phyloP scores from a whole-genome alignment of 805 yeast species.

The Ogataea haglerorum region DNA sequence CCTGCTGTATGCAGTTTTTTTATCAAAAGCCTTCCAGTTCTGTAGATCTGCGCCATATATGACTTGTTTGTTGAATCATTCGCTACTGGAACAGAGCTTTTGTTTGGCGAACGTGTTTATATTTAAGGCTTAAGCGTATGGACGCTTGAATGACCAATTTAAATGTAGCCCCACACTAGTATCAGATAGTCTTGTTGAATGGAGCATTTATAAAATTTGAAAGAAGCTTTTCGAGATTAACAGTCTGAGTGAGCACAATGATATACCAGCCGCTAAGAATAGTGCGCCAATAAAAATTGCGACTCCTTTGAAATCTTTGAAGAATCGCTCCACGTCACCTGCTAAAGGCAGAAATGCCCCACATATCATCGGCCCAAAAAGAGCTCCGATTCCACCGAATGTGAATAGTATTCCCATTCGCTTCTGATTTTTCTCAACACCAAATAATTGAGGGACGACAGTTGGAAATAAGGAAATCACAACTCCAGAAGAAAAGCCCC shows the following conservation, averaged over 20 bases:
- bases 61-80: no score
- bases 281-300: background rate
- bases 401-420: conserved; percentile 34
- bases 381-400: background rate
- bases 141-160: no score
- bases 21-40: background rate
- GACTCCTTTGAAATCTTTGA: background rate
- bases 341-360: background rate
- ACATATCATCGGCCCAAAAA: background rate
- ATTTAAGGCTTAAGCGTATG: no score
- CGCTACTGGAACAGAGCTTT: no score
- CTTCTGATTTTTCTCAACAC: conserved; percentile 33
- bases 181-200: no score
- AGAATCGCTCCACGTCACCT: background rate
- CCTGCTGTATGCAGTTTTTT: conserved; percentile 27
- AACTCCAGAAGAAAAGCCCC: conserved; percentile 36
- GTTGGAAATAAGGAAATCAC: conserved; percentile 35
- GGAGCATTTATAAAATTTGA: no score
- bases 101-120: no score
- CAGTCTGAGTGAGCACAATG: background rate
- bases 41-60: no score
- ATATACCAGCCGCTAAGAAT: background rate
- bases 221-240: background rate
- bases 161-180: no score
- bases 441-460: conserved; percentile 34